Conservation (phyloP, 495 filamentous ascomycete genomes). For the Tuber indicum region DNA sequence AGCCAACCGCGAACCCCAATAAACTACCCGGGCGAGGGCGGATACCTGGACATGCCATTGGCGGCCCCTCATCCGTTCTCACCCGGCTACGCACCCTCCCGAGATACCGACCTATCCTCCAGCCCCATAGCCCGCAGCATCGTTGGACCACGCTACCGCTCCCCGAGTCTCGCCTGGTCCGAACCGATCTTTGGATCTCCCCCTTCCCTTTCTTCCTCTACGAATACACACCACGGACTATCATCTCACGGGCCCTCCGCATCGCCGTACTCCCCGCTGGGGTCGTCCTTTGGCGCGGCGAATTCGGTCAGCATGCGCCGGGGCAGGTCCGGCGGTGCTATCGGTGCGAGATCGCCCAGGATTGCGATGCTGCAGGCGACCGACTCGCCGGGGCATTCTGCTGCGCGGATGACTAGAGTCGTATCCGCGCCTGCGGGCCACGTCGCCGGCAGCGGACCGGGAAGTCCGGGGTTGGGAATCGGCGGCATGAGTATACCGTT, state of each 20-base stretch:
- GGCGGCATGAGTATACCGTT: constrained; percentile 20
- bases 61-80: constrained; percentile 26
- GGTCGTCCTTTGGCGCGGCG: constrained; percentile 4
- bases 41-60: constrained; percentile 23
- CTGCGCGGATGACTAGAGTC: constrained; percentile 12
- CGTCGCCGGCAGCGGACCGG: neutral
- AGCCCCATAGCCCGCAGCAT: constrained; percentile 33
- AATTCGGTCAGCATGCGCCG: constrained; percentile 9
- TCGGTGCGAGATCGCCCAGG: neutral
- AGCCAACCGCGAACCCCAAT: constrained; percentile 10
- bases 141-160: constrained; percentile 28
- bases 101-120: constrained; percentile 23
- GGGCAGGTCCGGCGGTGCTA: neutral
- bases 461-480: constrained; percentile 23
- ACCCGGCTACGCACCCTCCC: constrained; percentile 28
- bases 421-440: constrained; percentile 15
- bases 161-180: constrained; percentile 31
- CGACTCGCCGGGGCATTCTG: constrained; percentile 5
- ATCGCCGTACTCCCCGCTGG: constrained; percentile 9
- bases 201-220: neutral
- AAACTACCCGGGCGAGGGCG: constrained; percentile 28
- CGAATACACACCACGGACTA: constrained; percentile 10
- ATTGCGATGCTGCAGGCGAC: neutral
- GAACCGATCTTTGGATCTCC: constrained; percentile 32
- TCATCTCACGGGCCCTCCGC: constrained; percentile 20